These are phyloP conservation scores for Termitomyces sp. DNA, from an alignment of 768 basidiomycete species.

Conservation along the genomic window DNA sequence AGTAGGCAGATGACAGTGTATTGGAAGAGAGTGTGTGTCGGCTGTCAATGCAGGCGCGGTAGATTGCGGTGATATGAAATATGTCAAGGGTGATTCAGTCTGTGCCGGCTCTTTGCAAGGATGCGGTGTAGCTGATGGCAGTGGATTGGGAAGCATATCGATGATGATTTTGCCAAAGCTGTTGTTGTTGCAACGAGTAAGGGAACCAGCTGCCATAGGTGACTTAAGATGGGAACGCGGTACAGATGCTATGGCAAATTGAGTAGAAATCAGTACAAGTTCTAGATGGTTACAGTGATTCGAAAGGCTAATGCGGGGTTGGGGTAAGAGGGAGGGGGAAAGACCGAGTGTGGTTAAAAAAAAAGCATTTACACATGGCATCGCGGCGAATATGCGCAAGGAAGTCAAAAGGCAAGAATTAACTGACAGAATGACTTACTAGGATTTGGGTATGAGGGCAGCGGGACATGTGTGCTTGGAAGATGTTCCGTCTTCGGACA, in stretches of 20 bases:
- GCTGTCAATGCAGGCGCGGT: neutral
- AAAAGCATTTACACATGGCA: too few relatives aligned
- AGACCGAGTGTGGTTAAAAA: too few relatives aligned
- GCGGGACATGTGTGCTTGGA: constrained; percentile 4
- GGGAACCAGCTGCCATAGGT: neutral
- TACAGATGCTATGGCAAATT: neutral
- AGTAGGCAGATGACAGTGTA: constrained; percentile 10
- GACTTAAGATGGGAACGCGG: neutral
- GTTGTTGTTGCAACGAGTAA: constrained; percentile 1
- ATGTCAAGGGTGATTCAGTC: neutral
- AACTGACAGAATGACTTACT: neutral
- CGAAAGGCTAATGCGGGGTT: neutral
- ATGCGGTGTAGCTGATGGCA: constrained; percentile 16
- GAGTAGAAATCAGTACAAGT: constrained; percentile 3
- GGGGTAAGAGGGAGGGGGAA: too few relatives aligned
- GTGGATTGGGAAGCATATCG: constrained; percentile 50
- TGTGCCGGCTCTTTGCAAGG: constrained; percentile 5
- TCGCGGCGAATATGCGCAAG: neutral
- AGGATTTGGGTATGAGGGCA: constrained; percentile 1
- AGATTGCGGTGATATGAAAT: neutral
- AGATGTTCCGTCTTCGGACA: neutral
- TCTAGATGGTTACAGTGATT: neutral
- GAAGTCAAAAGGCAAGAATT: neutral
- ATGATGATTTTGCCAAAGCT: constrained; percentile 37
- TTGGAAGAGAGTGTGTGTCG: neutral